Conservation (phyloP, 176 grass and related monocot genomes). For the Oryza glaberrima region DNA sequence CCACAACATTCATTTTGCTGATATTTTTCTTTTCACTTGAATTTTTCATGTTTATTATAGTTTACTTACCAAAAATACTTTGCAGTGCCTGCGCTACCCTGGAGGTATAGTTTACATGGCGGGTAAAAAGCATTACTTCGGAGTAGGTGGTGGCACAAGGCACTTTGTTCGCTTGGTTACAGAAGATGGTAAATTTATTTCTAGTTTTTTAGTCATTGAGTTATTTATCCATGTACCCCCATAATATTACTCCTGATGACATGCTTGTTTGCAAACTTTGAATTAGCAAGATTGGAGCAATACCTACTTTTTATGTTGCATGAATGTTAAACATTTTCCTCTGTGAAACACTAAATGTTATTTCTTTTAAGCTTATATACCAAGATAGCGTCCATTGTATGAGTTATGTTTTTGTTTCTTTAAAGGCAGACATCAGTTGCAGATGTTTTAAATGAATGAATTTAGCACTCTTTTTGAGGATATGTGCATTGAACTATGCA, state of each 20-base stretch:
- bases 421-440: neutral
- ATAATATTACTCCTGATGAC: neutral
- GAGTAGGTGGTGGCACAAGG: slow-evolving; percentile 92
- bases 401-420: slow-evolving; percentile 22
- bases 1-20: slow-evolving; percentile 9
- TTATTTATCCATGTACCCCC: slow-evolving; percentile 24
- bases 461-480: slow-evolving; percentile 17
- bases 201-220: slow-evolving; percentile 15
- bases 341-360: neutral
- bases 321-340: slow-evolving; percentile 10
- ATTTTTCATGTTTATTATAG: slow-evolving; percentile 1
- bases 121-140: slow-evolving; percentile 97
- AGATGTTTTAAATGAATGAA: slow-evolving; percentile 14
- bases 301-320: neutral
- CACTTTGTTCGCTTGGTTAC: slow-evolving; percentile 85
- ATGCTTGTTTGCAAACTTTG: slow-evolving; percentile 10
- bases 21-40: slow-evolving; percentile 3
- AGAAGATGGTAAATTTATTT: slow-evolving; percentile 82
- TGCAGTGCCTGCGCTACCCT: slow-evolving; percentile 58
- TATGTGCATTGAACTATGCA: slow-evolving; percentile 12
- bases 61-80: slow-evolving; percentile 36
- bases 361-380: too few species aligned
- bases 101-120: slow-evolving; percentile 82
- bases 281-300: slow-evolving; percentile 10
- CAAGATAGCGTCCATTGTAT: neutral